A percentile compares a stretch with the other conserved stretches of the same genome.
phyloP scores from a whole-genome alignment of 2,329 filamentous ascomycete genomes.

The Paraphaeosphaeria minitans region DNA sequence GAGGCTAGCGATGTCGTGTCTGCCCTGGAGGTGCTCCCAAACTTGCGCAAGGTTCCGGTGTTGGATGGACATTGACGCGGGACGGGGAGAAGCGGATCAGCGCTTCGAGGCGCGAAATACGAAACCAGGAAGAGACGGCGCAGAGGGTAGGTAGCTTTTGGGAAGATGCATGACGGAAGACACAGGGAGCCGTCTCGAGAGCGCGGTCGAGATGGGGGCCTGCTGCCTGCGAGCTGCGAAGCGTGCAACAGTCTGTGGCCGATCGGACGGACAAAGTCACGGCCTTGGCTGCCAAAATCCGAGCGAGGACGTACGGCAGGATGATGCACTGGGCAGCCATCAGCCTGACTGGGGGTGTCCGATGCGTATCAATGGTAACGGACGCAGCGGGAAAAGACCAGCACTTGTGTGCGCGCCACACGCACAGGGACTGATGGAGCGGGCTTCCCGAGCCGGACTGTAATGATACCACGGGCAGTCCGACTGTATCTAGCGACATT shows the following conservation, averaged over 20 bases:
- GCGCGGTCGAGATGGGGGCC: conserved; percentile 15
- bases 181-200: conserved; percentile 16
- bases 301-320: conserved; percentile 16
- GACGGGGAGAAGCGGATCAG: conserved; percentile 15
- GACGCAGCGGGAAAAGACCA: conserved; percentile 5
- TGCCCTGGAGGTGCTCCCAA: conserved; percentile 42
- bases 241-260: conserved; percentile 19
- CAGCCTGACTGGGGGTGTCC: conserved; percentile 20
- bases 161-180: conserved; percentile 25
- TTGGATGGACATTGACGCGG: conserved; percentile 28
- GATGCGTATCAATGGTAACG: conserved; percentile 19
- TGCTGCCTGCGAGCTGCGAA: conserved; percentile 15
- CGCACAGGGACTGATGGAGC: conserved; percentile 7
- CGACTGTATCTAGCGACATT: conserved; percentile 13
- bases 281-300: conserved; percentile 24
- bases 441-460: conserved; percentile 13
- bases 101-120: conserved; percentile 18
- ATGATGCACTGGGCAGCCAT: conserved; percentile 16
- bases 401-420: not conserved
- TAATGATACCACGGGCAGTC: conserved; percentile 16
- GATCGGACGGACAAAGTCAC: conserved; percentile 18
- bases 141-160: conserved; percentile 14
- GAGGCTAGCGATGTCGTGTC: conserved; percentile 42
- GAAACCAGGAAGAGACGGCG: conserved; percentile 18
- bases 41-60: conserved; percentile 43